Conservation (phyloP, 2,329 filamentous ascomycete species). For the Septoria petroselini region DNA sequence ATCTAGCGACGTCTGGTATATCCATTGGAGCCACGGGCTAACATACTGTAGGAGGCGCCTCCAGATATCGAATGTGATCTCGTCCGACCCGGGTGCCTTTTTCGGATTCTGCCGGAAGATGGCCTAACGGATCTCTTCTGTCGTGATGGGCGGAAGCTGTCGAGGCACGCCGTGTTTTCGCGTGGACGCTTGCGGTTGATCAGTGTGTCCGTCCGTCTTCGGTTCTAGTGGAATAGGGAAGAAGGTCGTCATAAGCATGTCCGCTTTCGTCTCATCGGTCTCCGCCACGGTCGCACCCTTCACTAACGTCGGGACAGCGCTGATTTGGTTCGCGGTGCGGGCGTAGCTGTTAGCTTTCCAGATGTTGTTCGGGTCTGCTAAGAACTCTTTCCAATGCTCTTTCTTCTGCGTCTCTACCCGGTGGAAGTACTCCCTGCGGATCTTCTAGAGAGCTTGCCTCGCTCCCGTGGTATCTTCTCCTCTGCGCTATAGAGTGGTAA, state of each 20-base stretch:
- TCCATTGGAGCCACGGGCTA: neutral
- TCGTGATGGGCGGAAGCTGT: neutral
- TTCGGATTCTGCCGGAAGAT: neutral
- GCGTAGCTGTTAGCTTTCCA: neutral
- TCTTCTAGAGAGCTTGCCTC: neutral
- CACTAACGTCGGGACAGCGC: neutral
- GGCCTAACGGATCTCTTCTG: neutral
- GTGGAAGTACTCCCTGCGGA: neutral
- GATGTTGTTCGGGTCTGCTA: neutral
- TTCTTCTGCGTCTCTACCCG: neutral
- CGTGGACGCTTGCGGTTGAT: neutral
- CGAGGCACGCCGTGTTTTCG: neutral
- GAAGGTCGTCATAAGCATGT: neutral
- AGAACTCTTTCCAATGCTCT: neutral
- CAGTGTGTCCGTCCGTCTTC: neutral
- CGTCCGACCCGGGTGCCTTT: neutral
- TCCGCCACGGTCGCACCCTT: neutral
- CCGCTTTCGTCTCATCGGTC: neutral
- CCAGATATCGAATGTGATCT: neutral
- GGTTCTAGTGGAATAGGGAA: constrained; percentile 1
- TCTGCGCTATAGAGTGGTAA: neutral
- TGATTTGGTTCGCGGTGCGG: neutral
- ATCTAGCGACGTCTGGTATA: constrained; percentile 1
- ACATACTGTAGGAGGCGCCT: neutral
- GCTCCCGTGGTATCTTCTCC: neutral